Evolutionary conservation across 257 asterid genomes (phyloP), one percentile per base, ranked within the genome.

Genomic region (Euphrasia confusa): DNA sequence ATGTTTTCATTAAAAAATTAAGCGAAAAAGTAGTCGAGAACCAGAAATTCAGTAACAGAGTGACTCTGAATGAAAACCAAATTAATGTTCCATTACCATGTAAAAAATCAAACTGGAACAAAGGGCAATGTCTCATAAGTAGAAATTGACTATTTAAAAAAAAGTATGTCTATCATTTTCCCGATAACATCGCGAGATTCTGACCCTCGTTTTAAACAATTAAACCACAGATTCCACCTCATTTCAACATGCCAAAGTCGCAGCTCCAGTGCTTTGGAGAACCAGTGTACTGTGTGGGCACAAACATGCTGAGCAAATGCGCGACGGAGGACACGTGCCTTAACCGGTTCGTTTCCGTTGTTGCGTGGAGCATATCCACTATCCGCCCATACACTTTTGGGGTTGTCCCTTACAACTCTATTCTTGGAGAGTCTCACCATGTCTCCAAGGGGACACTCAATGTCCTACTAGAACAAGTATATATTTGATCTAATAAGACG

Each of bases 381-480:
- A 1, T 73, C 11, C 83, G 98, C 0, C 95, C 97, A 0, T 67
- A 84, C 62, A 39, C 66, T 33, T 89, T 92, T 15, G 98, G 97
- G 2, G 65, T 84, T 58, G 95, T 90, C 26, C 97, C 98, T 2
- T 92, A 80, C 67, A 92, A 92, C 78, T 90, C 98, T 13, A 60
- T 89, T 18, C 95, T 92, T 44, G 98, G 98, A 35, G 98, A 92
- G 69, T 86, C 97, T 64, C 98, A 92, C 69, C 96, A 92, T 69
- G 96, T 84, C 64, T 84, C 95, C 2, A 72, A 56, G 48, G 82
- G 78, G 21, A 69, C 81, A 12, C 76, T 92, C 35, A 86, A 89
- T 62, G 95, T 92, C 10, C 68, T 92, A 1, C 60, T 89, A 2
- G 95, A 92, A 75, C 98, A 92, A 92, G 98, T 10, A 11, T 9